Base-by-base conservation (phyloP, 75 land plant genomes). In the Pinus tabuliformis region DNA sequence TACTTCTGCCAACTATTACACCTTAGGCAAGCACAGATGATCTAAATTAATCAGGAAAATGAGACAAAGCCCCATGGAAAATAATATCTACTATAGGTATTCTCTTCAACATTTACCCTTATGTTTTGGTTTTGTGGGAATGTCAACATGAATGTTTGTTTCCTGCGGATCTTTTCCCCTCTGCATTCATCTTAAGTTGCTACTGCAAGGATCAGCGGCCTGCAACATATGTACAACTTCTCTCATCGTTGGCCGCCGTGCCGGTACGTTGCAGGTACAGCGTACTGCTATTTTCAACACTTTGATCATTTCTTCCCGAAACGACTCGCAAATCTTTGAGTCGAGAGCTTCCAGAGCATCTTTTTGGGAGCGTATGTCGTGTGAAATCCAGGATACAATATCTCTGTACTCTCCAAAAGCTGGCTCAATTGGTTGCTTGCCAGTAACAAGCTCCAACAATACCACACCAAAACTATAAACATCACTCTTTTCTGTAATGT, bases 391-490 rank as follows among this genome's bases (percentile, higher is more conserved):
- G n/a, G 64, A 66, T 39, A 86, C 94, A 26, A 95, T 81, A 77
- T 89, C 91, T 52, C 81, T 90, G 78, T 85, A 86, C 57, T 93
- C 94, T 3, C 96, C 92, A 30, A 76, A 93, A 56, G 87, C 94
- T 7, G 85, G 80, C 79, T 91, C 94, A 12, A 89, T 84, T 24
- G 98, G 93, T 73, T 85, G 83, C 74, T 83, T 85, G 56, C 99
- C 97, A 1, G 92, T 93, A 78, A 96, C 85, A 33, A 96, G 85
- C 84, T 95, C 98, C 87, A 95, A 84, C 36, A 95, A 74, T 57
- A 95, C 98, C 78, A 95, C 97, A 33, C 99, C 99, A 57, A 96
- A 93, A 76, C 94, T 93, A 84, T 93, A 96, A 54, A 96, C 85
- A 81, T 96, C 99, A 58, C 90, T 86, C 87, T 91, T 96, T 82